Base-by-base conservation (phyloP, 148 eudicot species). In the Linanthus parryae region DNA sequence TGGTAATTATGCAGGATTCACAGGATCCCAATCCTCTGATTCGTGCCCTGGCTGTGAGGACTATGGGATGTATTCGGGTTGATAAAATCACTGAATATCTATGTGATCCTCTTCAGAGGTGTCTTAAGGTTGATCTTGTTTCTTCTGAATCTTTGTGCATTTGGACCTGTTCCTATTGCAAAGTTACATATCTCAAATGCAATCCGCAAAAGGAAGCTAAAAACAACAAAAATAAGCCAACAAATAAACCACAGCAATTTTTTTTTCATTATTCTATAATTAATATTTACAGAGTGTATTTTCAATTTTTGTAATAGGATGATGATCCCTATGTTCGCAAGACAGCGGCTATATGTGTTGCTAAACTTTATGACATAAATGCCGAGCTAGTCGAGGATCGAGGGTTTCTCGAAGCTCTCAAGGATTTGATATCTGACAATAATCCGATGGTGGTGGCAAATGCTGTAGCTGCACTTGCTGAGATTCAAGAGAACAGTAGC, bases 401-500 rank as follows among this genome's bases (percentile, higher is more conserved):
- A 58, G 99, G 99, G 22, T 92, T 92, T 71, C 69, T 92, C 62
- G 99, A 92, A 61, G 75, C 96, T 16, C 81, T 92, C 61, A 92
- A 88, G 75, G 99, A 92, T 71, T 77, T 92, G 68, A 92, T 92
- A 71, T 94, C 99, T 49, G 99, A 94, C 65, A 94, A 94, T 71
- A 94, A 94, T 49, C 99, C 99, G 17, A 94, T 94, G 99, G 99
- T 94, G 58, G 99, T 94, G 54, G 99, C 99, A 55, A 94, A 94
- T 77, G 99, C 99, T 68, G 96, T 94, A 54, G 99, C 99, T 21
- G 95, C 99, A 54, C 85, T 94, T 57, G 91, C 99, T 15, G 99
- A 92, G 77, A 88, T 92, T 73, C 96, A 92, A 62, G 99, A 92
- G 66, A 81, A 66, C 57, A 84, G 96, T 59, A 69, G 72, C 64